Percentiles rank a stretch among this genome's conserved stretches.
Evolutionary conservation across 2,329 filamentous ascomycete genomes (phyloP).

Genomic region (Fusarium brachygibbosum): DNA sequence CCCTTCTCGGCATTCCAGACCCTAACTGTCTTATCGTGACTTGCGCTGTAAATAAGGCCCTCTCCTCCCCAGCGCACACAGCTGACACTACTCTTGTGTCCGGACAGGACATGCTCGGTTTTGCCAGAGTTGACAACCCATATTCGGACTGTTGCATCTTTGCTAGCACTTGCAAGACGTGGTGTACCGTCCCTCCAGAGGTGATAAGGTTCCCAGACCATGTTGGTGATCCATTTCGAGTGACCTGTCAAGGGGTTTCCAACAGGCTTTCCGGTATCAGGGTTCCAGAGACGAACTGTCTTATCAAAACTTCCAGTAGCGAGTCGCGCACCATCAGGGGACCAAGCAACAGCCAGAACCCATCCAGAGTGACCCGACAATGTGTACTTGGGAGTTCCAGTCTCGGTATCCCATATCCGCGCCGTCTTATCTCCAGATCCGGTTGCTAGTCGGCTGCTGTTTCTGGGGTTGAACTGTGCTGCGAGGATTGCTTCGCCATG

Average conservation of each 20-base stretch:
- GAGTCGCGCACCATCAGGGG: constrained; percentile 82
- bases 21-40: constrained; percentile 92
- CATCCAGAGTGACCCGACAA: constrained; percentile 87
- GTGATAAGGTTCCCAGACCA: constrained; percentile 96
- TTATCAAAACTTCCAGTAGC: constrained; percentile 96
- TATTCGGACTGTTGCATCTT: constrained; percentile 88
- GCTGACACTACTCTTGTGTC: constrained; percentile 89
- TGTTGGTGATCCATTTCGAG: constrained; percentile 86
- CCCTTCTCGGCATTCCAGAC: constrained; percentile 88
- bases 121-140: constrained; percentile 85
- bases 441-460: constrained; percentile 83
- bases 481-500: constrained; percentile 93
- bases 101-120: constrained; percentile 85
- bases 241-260: constrained; percentile 84
- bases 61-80: constrained; percentile 97
- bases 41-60: constrained; percentile 84
- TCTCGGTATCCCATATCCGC: constrained; percentile 94
- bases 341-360: constrained; percentile 90
- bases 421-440: constrained; percentile 93
- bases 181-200: constrained; percentile 80
- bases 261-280: constrained; percentile 80
- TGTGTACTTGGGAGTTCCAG: constrained; percentile 87
- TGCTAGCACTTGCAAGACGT: constrained; percentile 86
- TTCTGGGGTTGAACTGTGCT: constrained; percentile 85
- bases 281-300: constrained; percentile 89